Evolutionary conservation across 2,329 filamentous ascomycete genomes (phyloP).

Genomic region (Fusarium luffae): DNA sequence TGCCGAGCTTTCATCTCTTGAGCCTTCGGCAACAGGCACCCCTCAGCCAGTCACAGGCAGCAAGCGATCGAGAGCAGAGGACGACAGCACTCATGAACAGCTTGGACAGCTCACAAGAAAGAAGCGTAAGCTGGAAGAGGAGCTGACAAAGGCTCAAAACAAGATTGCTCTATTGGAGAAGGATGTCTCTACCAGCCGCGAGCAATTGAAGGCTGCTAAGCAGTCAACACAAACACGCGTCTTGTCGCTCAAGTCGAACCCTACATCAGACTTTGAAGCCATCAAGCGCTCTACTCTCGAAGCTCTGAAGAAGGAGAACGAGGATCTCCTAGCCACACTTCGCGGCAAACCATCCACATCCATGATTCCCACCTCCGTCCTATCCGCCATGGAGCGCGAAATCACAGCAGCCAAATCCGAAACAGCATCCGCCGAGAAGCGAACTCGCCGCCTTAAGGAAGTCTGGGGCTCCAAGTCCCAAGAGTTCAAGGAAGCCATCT

Average conservation of each 20-base stretch:
- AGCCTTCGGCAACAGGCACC: conserved; percentile 55
- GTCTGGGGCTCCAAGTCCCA: conserved; percentile 91
- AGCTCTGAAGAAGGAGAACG: conserved; percentile 84
- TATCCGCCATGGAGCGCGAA: conserved; percentile 80
- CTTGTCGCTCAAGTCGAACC: conserved; percentile 89
- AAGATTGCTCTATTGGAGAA: conserved; percentile 76
- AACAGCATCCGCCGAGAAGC: conserved; percentile 81
- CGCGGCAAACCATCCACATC: conserved; percentile 60
- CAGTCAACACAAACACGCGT: conserved; percentile 81
- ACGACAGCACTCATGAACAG: conserved; percentile 74
- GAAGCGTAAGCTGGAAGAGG: conserved; percentile 85
- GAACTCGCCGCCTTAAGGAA: conserved; percentile 85
- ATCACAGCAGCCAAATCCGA: conserved; percentile 77
- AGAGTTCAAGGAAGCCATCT: conserved; percentile 96
- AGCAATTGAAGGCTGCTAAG: conserved; percentile 75
- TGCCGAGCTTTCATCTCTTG: conserved; percentile 75
- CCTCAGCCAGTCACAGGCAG: conserved; percentile 59
- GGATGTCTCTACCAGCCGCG: conserved; percentile 76
- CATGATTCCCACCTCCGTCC: conserved; percentile 79
- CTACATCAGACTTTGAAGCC: conserved; percentile 85
- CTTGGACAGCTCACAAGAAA: conserved; percentile 87
- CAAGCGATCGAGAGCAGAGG: conserved; percentile 74
- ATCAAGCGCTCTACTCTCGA: conserved; percentile 84
- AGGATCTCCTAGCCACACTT: conserved; percentile 81
- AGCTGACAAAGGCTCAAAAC: conserved; percentile 75